A percentile compares a stretch with the other conserved stretches of the same genome.
These are phyloP conservation scores for Sindora glabra DNA, from an alignment of 306 rosid species.

Conservation along the genomic window DNA sequence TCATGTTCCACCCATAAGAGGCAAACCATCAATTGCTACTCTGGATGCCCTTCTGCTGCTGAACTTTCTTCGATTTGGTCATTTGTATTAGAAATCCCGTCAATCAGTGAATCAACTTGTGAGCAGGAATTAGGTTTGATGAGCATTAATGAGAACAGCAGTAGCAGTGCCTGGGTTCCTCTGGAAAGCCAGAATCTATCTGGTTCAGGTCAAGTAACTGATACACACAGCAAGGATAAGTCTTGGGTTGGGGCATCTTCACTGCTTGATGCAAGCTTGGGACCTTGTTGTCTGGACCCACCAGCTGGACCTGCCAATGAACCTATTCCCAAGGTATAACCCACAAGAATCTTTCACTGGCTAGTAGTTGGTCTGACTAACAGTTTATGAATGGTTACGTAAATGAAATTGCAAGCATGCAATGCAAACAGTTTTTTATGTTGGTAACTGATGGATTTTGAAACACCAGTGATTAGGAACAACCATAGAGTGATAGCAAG, in stretches of 20 bases:
- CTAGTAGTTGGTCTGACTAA: not conserved
- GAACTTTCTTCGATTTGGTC: conserved; percentile 96
- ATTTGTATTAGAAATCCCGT: conserved; percentile 52
- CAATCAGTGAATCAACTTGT: conserved; percentile 62
- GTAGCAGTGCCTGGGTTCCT: conserved; percentile 29
- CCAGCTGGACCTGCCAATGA: conserved; percentile 34
- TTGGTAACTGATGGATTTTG: too few species aligned
- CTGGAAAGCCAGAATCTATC: conserved; percentile 37
- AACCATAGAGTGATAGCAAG: not conserved
- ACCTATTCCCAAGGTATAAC: conserved; percentile 64
- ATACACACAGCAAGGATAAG: conserved; percentile 23
- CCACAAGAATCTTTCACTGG: not conserved
- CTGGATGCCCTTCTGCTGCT: conserved; percentile 88
- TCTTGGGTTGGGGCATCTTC: conserved; percentile 49
- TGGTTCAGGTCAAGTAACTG: conserved; percentile 32
- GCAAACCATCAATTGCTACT: conserved; percentile 68
- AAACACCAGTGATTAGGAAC: not conserved
- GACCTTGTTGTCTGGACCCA: conserved; percentile 32
- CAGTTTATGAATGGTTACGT: not conserved
- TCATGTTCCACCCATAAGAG: conserved; percentile 65
- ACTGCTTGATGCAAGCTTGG: conserved; percentile 31
- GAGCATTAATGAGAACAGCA: conserved; percentile 70
- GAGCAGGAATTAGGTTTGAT: conserved; percentile 85
- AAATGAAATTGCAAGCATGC: not conserved
- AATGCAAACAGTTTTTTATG: not conserved